Base-by-base conservation (phyloP, 768 basidiomycete genomes). In the Phanerochaete carnosa region DNA sequence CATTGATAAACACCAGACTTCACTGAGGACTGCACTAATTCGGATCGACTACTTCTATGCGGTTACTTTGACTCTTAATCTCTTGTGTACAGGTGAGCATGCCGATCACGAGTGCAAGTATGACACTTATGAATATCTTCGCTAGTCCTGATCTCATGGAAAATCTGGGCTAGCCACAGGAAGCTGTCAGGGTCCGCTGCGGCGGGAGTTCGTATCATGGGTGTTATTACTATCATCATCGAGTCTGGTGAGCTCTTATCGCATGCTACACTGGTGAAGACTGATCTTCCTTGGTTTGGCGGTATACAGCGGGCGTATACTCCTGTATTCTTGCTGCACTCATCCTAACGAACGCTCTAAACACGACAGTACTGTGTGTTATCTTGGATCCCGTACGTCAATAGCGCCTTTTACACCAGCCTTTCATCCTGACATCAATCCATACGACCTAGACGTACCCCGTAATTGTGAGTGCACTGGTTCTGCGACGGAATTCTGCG, bases 61-160 rank as follows among this genome's bases (percentile, higher is more conserved):
- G 22, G 53, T 64, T 19, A 72, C 70, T 2, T 55, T 69, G n/a
- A 58, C 59, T 5, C 62, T 71, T 25, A 72, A 72, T 33, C 62
- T 65, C 7, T 57, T 70, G 13, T 72, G 71, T 60, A 70, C 71
- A 19, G 16, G 71, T 72, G 33, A 50, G 71, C 66, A 43, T 23
- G 28, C 32, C 25, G 7, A 28, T 28, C 1, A 23, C 19, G 15
- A 11, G n/a, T n/a, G n/a, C n/a, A 11, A 23, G 13, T 26, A 29
- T n/a, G 2, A 33, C 35, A 28, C 2, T 19, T 22, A 16, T 19
- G 39, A 23, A 22, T 45, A 2, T 5, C 46, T 19, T 43, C 35
- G n/a, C 5, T 28, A 71, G 70, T 57, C 19, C 54, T 71, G 52
- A 71, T 72, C 47, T 63, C 70, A 1, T 64, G 63, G 46, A 65